A percentile compares a stretch with the other conserved stretches of the same genome.
phyloP scores from a whole-genome alignment of 208 protist species.

The Leishmania braziliensis region DNA sequence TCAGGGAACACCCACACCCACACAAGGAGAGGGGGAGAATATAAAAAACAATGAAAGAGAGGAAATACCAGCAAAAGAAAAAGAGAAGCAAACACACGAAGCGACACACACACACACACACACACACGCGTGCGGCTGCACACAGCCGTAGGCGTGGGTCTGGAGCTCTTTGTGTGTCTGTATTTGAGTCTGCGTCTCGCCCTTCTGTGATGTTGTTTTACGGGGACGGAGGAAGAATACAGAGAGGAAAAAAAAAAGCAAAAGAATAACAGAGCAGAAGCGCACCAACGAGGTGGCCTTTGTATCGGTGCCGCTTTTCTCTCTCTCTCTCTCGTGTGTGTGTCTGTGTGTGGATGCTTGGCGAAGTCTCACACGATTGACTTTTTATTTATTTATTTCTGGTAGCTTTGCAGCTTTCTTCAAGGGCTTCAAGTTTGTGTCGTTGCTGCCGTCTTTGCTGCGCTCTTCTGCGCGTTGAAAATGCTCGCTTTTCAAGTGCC shows the following conservation, averaged over 20 bases:
- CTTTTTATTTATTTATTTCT: neutral
- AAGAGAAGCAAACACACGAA: too few relatives aligned
- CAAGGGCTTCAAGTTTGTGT: neutral
- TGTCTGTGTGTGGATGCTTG: neutral
- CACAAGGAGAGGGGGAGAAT: too few relatives aligned
- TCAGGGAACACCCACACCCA: too few relatives aligned
- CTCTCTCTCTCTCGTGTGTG: too few relatives aligned
- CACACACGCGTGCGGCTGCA: neutral
- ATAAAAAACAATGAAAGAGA: too few relatives aligned
- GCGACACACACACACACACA: neutral
- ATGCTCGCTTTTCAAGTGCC: neutral
- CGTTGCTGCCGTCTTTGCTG: neutral
- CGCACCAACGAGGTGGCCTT: too few relatives aligned
- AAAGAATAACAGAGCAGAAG: neutral
- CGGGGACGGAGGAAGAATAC: neutral
- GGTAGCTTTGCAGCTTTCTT: neutral
- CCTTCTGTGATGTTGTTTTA: neutral
- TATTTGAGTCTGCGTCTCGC: neutral
- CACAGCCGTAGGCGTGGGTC: neutral
- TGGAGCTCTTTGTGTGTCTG: neutral
- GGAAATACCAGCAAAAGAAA: too few relatives aligned
- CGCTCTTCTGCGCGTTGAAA: neutral
- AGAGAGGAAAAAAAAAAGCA: neutral
- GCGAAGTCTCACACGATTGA: neutral
- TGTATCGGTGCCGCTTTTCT: too few relatives aligned